Base-by-base conservation (phyloP, 2,329 filamentous ascomycete genomes). In the Colletotrichum sp. region DNA sequence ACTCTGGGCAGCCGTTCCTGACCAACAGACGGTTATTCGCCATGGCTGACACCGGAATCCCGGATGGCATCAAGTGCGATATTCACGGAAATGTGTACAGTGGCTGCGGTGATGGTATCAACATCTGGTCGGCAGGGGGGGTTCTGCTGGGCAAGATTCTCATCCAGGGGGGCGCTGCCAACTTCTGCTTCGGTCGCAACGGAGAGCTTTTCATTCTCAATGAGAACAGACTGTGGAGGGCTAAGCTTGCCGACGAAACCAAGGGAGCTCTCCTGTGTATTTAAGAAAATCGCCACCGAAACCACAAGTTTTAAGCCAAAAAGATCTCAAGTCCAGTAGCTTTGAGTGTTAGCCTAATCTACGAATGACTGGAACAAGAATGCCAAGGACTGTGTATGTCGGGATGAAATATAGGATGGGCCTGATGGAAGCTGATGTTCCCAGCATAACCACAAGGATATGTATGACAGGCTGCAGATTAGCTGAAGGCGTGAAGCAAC, bases 21-120 rank as follows among this genome's bases (percentile, higher is more conserved):
- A 34, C 69, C 2, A 90, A 90, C 78, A 84, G 86, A 18, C 84
- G 89, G 34, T 79, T 91, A 0, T 91, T 92, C 75, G 87, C 88
- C 3, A 87, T 88, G 80, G 87, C 87, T 1, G 86, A 88, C 55
- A 82, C 79, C 0, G 88, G 88, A 0, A 83, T 89, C 4, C 89
- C 89, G 0, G 87, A 84, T 76, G 85, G 84, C n/a, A 87, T 89
- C 72, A 88, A 88, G 72, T 87, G 85, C 71, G 88, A 89, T 65
- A 77, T 83, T 0, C 68, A 84, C 6, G 89, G 88, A 1, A 89
- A 90, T 69, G 86, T 90, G 1, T 90, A 89, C 80, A 83, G 85
- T 36, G 88, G 87, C 4, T 88, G 86, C 64, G 87, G 87, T 4
- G 88, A 90, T 74, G 89, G 88, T 5, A 80, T 90, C 13, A 86